Evolutionary conservation across 352 stramenopile species (phyloP).

Genomic region (Pythium biforme): DNA sequence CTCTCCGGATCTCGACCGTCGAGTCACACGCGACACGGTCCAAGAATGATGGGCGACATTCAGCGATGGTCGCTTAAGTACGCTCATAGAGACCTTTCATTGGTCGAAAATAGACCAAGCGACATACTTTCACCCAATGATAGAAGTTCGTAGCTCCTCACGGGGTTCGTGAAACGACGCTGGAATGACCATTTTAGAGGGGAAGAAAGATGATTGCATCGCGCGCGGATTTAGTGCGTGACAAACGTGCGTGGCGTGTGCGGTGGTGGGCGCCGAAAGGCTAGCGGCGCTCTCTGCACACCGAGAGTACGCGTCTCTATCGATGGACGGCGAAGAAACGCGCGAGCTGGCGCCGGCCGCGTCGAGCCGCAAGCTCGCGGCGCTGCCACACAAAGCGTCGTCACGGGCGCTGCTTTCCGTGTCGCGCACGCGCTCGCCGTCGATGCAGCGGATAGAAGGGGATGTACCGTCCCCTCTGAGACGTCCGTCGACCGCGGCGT

Average conservation of each 20-base stretch:
- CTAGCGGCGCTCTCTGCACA: no score
- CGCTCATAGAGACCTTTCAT: neutral
- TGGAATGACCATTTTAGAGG: no score
- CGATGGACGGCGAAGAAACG: no score
- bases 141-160: slow-evolving; percentile 4
- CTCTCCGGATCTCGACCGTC: neutral
- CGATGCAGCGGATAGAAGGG: slow-evolving; percentile 3
- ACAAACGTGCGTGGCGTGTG: no score
- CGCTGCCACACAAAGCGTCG: neutral
- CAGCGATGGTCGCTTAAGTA: no score
- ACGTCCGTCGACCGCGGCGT: slow-evolving; percentile 46
- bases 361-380: slow-evolving; percentile 1
- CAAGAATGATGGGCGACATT: slow-evolving; percentile 2
- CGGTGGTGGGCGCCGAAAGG: no score
- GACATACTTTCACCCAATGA: slow-evolving; percentile 2
- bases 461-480: neutral
- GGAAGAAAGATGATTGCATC: no score
- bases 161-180: slow-evolving; percentile 1
- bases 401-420: neutral
- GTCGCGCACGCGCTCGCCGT: slow-evolving; percentile 2
- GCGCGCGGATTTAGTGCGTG: no score
- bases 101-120: neutral
- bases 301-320: no score
- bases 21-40: no score
- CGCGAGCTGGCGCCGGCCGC: neutral